Percentiles rank a stretch among this genome's conserved stretches.
These are phyloP conservation scores for Ogataea paradorogensis DNA, from an alignment of 805 yeast genomes.

Conservation along the genomic window DNA sequence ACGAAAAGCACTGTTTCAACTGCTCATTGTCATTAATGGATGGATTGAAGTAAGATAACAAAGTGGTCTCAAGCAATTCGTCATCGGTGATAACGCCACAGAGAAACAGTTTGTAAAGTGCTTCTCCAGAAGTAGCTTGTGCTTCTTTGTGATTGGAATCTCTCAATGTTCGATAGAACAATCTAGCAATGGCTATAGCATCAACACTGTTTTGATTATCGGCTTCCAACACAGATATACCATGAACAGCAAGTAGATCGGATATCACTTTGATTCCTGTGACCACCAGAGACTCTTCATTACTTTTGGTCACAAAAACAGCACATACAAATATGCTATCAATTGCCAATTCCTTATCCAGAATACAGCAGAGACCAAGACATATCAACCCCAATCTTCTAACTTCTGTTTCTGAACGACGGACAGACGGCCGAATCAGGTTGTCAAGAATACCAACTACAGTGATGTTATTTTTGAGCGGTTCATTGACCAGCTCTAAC, in stretches of 20 bases:
- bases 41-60: constrained; percentile 76
- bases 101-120: constrained; percentile 75
- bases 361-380: constrained; percentile 73
- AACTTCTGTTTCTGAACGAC: constrained; percentile 51
- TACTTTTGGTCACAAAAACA: constrained; percentile 56
- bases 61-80: constrained; percentile 66
- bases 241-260: constrained; percentile 77
- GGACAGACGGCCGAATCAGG: constrained; percentile 76
- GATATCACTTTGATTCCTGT: constrained; percentile 68
- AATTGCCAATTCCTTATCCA: constrained; percentile 64
- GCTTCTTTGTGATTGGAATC: constrained; percentile 56
- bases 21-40: constrained; percentile 58
- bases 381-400: constrained; percentile 68
- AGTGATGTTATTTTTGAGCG: constrained; percentile 62
- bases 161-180: constrained; percentile 65
- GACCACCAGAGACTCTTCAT: constrained; percentile 58
- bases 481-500: constrained; percentile 63
- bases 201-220: constrained; percentile 56
- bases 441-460: constrained; percentile 69
- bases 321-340: constrained; percentile 63
- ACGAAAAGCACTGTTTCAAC: constrained; percentile 75
- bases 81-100: constrained; percentile 73
- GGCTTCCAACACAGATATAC: constrained; percentile 60
- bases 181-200: constrained; percentile 60
- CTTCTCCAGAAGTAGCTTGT: constrained; percentile 82